Base-by-base conservation (phyloP, 2,329 filamentous ascomycete genomes). In the Cordyceps javanica region DNA sequence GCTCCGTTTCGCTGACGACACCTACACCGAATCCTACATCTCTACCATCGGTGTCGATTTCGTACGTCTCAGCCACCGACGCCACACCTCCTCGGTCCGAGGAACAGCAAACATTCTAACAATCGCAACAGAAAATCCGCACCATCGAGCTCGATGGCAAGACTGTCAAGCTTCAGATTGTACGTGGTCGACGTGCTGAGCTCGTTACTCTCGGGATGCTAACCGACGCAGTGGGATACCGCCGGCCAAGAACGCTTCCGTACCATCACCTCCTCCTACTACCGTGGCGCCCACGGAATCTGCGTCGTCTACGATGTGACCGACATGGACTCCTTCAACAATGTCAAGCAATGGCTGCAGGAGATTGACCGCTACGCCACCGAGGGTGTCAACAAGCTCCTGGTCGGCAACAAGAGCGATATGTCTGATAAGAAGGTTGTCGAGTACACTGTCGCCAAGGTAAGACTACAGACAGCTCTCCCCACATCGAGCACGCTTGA, bases 341-440 rank as follows among this genome's bases (percentile, higher is more conserved):
- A 97, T 81, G 94, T 99, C 70, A 97, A 99, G 89, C 94, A 99
- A 83, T 99, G 94, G 94, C 86, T 99, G 62, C 94, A 99, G 77
- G 94, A 99, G 81, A 99, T 99, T 69, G 94, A 99, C 81, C 88
- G 94, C 75, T 97, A 99, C 71, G 94, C 94, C 68, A 99, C 94
- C 66, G 94, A 99, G 79, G 94, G 94, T 65, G 94, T 99, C 72
- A 99, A 99, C 86, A 99, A 99, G 85, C 84, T 99, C 65, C 87
- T 99, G 62, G 93, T 99, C 62, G 94, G 94, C 72, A 99, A 99
- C 89, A 99, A 99, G 89, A 96, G 91, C 78, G 94, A 99, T 89
- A 97, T 99, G 91, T 87, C 93, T 60, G 94, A 99, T 80, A 99
- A 99, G 89, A 99, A 97, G 83, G 94, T 97, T 41, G 94, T 99